Evolutionary conservation across 176 grass and related monocot species (phyloP), one percentile per base, ranked within the genome.

Genomic region (Hordeum marinum): DNA sequence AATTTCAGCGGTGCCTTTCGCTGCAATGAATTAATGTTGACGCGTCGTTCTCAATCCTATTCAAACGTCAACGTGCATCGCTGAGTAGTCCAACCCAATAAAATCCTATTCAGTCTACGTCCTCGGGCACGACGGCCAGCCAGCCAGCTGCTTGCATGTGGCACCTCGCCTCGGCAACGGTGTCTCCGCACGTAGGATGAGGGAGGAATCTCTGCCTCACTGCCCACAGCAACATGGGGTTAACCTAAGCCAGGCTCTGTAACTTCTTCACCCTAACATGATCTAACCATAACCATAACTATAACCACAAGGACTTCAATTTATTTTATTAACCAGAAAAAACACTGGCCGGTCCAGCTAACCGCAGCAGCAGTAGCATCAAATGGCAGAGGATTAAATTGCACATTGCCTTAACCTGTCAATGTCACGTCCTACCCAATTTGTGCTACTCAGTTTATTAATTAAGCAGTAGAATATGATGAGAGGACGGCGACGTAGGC

Each of bases 21-120:
- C 60, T 9, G 1, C 32, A 68, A 64, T 79, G 42, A 89, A n/a
- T n/a, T n/a, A n/a, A 63, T 77, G 70, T 45, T 67, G 71, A 85
- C 45, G 17, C n/a, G 63, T 81, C 77, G 17, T 39, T 9, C 52
- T 57, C 52, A 57, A 9, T 69, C 77, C 15, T 52, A 6, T 76
- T 37, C 12, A 39, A 7, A 15, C 58, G 59, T 89, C 36, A 75
- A 80, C 68, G n/a, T 29, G 12, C 71, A 46, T 10, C 36, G 7
- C 13, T 14, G 35, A 9, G 39, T 41, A 41, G 8, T 41, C 39
- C 39, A 10, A 9, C 10, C 39, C 39, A 11, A 42, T 42, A 3
- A 42, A 41, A 45, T 18, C 27, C 72, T 87, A n/a, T 25, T 87
- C 85, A 58, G 13, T 36, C 72, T 9, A 35, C 78, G 27, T 20